Evolutionary conservation across 2,329 filamentous ascomycete genomes (phyloP).

Genomic region (Dothistroma pini): DNA sequence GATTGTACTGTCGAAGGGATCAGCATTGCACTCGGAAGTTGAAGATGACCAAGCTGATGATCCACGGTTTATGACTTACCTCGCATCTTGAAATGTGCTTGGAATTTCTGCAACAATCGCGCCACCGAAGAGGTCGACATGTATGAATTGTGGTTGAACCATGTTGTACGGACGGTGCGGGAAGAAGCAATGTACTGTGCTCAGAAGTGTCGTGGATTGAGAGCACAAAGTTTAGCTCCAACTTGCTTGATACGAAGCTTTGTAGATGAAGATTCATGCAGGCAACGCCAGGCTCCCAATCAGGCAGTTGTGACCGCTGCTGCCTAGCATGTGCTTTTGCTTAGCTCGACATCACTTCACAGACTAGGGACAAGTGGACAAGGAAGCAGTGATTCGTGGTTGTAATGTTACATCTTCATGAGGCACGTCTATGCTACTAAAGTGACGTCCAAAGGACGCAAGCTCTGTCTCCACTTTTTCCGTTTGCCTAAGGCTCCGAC

Average conservation of each 20-base stretch:
- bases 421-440: neutral
- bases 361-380: neutral
- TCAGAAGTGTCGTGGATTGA: too few relatives aligned
- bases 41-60: neutral
- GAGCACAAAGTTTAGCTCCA: too few relatives aligned
- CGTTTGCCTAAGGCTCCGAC: constrained; percentile 4
- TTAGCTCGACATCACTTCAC: neutral
- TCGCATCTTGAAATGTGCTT: constrained; percentile 66
- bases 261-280: constrained; percentile 7
- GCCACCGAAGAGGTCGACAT: constrained; percentile 61
- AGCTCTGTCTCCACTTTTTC: constrained; percentile 5
- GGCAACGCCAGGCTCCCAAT: constrained; percentile 19
- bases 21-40: neutral
- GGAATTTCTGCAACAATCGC: constrained; percentile 68
- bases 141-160: constrained; percentile 13
- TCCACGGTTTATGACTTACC: constrained; percentile 46
- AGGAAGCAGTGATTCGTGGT: neutral
- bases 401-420: constrained; percentile 13
- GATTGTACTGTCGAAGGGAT: constrained; percentile 52
- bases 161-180: neutral
- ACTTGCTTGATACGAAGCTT: neutral
- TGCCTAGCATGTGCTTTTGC: neutral
- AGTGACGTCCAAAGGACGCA: constrained; percentile 5
- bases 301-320: constrained; percentile 9
- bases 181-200: neutral